A percentile compares a stretch with the other conserved stretches of the same genome.
These are phyloP conservation scores for Cyclanthera cordifolia DNA, from an alignment of 306 rosid genomes.

Conservation along the genomic window DNA sequence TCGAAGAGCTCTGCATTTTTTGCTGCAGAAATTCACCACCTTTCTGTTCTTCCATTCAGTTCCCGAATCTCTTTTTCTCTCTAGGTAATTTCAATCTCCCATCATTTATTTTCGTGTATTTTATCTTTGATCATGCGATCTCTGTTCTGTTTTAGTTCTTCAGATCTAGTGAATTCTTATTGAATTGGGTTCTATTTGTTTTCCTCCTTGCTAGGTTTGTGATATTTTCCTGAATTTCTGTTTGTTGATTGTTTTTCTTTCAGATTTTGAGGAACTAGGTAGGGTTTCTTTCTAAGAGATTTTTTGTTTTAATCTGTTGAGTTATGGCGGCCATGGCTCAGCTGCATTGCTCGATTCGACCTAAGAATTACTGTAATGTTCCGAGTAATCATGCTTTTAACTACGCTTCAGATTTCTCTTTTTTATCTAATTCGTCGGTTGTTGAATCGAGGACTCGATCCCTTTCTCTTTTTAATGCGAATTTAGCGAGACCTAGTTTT, in stretches of 20 bases:
- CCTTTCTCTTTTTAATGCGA: constrained; percentile 21
- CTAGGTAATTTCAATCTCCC: neutral
- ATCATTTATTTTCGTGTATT: neutral
- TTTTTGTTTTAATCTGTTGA: neutral
- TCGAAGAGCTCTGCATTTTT: neutral
- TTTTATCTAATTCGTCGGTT: constrained; percentile 22
- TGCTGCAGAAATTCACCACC: neutral
- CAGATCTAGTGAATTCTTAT: constrained; percentile 5
- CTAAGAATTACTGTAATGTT: constrained; percentile 16
- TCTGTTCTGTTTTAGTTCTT: neutral
- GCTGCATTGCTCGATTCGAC: constrained; percentile 39
- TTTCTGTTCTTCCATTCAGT: neutral
- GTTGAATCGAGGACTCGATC: constrained; percentile 21
- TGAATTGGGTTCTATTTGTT: neutral
- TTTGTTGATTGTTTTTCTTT: neutral
- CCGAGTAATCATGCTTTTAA: neutral
- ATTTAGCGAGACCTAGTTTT: constrained; percentile 14
- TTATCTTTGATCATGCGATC: neutral
- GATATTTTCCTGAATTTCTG: neutral
- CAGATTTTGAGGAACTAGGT: constrained; percentile 5
- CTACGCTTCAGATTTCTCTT: constrained; percentile 14
- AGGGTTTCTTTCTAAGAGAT: neutral
- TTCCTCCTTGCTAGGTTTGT: neutral
- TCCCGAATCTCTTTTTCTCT: neutral
- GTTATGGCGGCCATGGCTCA: constrained; percentile 52